A percentile compares a stretch with the other conserved stretches of the same genome.
Evolutionary conservation across 768 basidiomycete genomes (phyloP).

Genomic region (Russula abietina): DNA sequence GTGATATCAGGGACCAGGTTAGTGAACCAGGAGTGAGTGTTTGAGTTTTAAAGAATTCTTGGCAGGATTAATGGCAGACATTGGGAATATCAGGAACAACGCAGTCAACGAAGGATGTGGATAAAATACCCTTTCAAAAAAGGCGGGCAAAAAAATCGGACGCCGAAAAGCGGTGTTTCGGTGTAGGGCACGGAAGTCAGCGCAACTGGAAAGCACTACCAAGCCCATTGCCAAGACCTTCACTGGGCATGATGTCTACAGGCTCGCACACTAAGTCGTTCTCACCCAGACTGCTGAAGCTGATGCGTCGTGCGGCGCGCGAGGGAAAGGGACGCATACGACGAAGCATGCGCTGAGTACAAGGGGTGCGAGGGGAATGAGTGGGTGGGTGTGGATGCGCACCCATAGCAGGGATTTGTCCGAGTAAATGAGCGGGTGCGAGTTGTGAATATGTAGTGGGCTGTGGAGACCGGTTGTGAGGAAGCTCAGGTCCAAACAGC

Average conservation of each 20-base stretch:
- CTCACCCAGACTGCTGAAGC: conserved; percentile 20
- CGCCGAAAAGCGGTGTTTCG: background rate
- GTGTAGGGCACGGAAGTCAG: conserved; percentile 28
- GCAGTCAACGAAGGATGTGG: background rate
- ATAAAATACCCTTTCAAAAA: background rate
- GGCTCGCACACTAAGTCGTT: conserved; percentile 19
- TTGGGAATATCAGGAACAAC: background rate
- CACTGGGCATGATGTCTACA: conserved; percentile 26
- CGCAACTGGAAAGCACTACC: conserved; percentile 71
- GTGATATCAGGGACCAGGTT: conserved; percentile 7
- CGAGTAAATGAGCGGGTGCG: conserved; percentile 24
- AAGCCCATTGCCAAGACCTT: conserved; percentile 37
- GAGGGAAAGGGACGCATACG: conserved; percentile 23
- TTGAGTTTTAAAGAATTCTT: background rate
- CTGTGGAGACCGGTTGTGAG: conserved; percentile 10
- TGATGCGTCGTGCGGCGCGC: conserved; percentile 24
- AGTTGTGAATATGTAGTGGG: background rate
- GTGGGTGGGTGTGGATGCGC: conserved; percentile 38
- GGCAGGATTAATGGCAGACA: background rate
- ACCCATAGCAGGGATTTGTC: conserved; percentile 35
- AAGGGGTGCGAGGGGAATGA: conserved; percentile 60
- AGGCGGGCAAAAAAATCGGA: background rate
- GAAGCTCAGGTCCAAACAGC: conserved; percentile 24
- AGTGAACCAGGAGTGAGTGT: conserved; percentile 1
- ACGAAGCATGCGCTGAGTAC: conserved; percentile 36